These are phyloP conservation scores for Trichosporon sp. DNA, from an alignment of 1,284 basidiomycete genomes.

Conservation along the genomic window DNA sequence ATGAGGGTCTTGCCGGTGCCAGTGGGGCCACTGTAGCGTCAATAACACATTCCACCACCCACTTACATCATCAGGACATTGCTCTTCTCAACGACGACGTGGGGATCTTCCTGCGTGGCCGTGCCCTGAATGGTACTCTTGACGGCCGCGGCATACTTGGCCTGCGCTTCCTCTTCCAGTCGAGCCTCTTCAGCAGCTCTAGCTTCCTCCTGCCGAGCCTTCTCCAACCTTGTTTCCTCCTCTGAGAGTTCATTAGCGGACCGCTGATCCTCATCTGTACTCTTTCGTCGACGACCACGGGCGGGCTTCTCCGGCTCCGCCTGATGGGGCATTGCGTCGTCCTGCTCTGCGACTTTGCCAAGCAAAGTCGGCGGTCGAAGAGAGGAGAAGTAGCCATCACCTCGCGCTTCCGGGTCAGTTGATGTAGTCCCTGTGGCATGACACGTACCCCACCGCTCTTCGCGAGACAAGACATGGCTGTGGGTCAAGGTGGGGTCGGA, in stretches of 20 bases:
- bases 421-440: not conserved
- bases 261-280: not conserved
- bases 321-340: not conserved
- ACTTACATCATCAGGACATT: constrained; percentile 81
- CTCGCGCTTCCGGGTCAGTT: constrained; percentile 24
- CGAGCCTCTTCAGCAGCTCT: constrained; percentile 1
- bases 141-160: constrained; percentile 18
- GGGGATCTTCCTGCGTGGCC: constrained; percentile 9
- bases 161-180: constrained; percentile 19
- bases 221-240: not conserved
- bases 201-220: constrained; percentile 8
- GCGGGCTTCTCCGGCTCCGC: not conserved
- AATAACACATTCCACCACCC: not conserved
- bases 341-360: constrained; percentile 11
- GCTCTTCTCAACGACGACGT: constrained; percentile 73
- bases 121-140: constrained; percentile 13
- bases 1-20: constrained; percentile 76
- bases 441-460: constrained; percentile 45
- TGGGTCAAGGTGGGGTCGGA: constrained; percentile 41
- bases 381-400: constrained; percentile 49
- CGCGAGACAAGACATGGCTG: constrained; percentile 29
- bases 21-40: constrained; percentile 43
- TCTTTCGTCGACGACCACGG: not conserved
- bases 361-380: constrained; percentile 49
- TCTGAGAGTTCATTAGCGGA: not conserved